Conservation (phyloP, 768 basidiomycete genomes). For the Galerina marginata region DNA sequence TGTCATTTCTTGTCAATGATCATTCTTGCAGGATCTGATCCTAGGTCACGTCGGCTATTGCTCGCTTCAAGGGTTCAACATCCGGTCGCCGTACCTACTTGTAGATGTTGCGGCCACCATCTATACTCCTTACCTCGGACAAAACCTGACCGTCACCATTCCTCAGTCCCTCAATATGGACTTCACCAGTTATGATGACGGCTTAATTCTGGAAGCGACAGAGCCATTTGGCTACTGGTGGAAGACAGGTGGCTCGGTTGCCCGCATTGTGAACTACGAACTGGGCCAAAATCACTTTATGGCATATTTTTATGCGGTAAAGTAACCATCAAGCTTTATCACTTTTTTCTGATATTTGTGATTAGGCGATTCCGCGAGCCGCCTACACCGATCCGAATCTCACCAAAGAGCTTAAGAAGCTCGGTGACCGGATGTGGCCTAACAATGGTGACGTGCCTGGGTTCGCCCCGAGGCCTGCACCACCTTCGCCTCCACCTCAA, state of each 20-base stretch:
- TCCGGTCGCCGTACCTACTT: not conserved
- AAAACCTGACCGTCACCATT: not conserved
- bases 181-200: not conserved
- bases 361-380: too few species aligned
- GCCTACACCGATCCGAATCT: too few species aligned
- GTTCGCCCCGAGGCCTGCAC: not conserved
- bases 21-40: not conserved
- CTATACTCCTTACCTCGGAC: not conserved
- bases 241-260: not conserved
- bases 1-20: too few species aligned
- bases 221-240: not conserved
- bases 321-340: not conserved
- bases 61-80: not conserved
- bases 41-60: not conserved
- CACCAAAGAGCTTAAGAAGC: too few species aligned
- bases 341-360: too few species aligned
- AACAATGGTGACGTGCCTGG: not conserved
- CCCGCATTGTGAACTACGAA: not conserved
- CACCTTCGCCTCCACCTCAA: not conserved
- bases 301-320: not conserved
- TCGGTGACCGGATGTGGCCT: too few species aligned
- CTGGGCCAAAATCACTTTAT: not conserved
- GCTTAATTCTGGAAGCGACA: not conserved
- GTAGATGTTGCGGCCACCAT: not conserved
- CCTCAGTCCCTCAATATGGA: not conserved